phyloP scores from a whole-genome alignment of 768 basidiomycete species.

The Boletus coccyginus region DNA sequence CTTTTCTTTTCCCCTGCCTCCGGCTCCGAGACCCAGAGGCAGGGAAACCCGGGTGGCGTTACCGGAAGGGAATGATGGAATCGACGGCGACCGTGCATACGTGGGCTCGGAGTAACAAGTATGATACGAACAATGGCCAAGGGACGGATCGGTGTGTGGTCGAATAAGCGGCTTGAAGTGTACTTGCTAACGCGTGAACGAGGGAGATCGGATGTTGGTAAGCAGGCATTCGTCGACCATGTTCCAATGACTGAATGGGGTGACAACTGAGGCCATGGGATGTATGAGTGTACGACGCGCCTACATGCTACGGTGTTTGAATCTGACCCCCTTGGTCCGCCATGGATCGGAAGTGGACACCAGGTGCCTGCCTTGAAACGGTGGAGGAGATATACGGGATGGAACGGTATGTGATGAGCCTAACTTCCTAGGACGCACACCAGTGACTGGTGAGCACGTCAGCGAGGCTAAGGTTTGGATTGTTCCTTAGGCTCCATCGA shows the following conservation, averaged over 20 bases:
- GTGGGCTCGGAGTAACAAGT: slow-evolving; percentile 96
- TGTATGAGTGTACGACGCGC: slow-evolving; percentile 50
- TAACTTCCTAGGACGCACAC: neutral
- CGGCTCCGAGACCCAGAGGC: slow-evolving; percentile 83
- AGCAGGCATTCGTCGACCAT: slow-evolving; percentile 15
- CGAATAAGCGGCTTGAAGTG: slow-evolving; percentile 92
- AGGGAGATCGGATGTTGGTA: slow-evolving; percentile 82
- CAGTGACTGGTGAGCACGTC: neutral
- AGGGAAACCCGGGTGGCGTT: slow-evolving; percentile 60
- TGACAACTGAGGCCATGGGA: slow-evolving; percentile 65
- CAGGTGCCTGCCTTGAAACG: neutral
- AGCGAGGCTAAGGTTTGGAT: neutral
- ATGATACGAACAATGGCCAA: slow-evolving; percentile 96
- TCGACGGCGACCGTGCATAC: slow-evolving; percentile 83
- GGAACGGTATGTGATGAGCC: neutral
- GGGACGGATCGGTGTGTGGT: slow-evolving; percentile 80
- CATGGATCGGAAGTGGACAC: neutral
- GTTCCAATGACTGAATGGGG: neutral
- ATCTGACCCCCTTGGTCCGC: neutral
- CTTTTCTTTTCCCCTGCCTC: slow-evolving; percentile 89
- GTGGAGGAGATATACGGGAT: neutral
- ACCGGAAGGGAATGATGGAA: slow-evolving; percentile 66
- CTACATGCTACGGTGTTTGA: neutral
- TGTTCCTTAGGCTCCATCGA: neutral
- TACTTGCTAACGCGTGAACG: slow-evolving; percentile 31